Base-by-base conservation (phyloP, 768 basidiomycete species). In the Hemileccinum impolitum region DNA sequence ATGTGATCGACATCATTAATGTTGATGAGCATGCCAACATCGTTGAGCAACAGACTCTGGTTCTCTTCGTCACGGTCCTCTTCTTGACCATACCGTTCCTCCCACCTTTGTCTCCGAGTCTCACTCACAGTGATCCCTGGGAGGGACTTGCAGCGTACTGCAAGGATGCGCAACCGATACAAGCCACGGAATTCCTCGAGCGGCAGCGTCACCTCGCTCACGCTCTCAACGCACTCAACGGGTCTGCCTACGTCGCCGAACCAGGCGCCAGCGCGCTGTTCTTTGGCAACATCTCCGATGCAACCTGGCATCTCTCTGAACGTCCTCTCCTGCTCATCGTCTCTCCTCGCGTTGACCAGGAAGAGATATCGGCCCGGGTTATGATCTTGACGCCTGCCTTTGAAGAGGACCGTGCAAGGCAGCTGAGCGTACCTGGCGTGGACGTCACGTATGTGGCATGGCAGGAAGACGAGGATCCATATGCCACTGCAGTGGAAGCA, bases 311-410 rank as follows among this genome's bases (percentile, higher is more conserved):
- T 28, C 75, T 90, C 28, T 88, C 87, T 10, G 91, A 94, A 68
- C 77, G 91, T 3, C 90, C 90, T 0, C 74, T 93, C 13, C 68
- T 93, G 6, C 70, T 92, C 28, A 73, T 88, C 47, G 57, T 93
- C 37, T 74, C 77, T 8, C 79, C 85, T 11, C 17, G 45, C 19
- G 35, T 50, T 10, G 45, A 52, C 14, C 51, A 62, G 4, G 62
- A 56, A 34, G 50, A 62, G 2, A 59, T 76, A 17, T 54, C 58
- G 31, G 69, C 78, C 19, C 73, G 74, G 17, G 57, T 92, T 31
- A 74, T 75, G 1, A 61, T 94, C 46, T 66, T 95, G 39, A 87
- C 90, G 5, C 90, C 91, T 0, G 71, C 75, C 51, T 94, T 94
- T 53, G 90, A 94, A 64, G 75, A 76, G 11, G 76, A 81, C 0